phyloP scores from a whole-genome alignment of 148 eudicot genomes.

The Diospyros kaki region DNA sequence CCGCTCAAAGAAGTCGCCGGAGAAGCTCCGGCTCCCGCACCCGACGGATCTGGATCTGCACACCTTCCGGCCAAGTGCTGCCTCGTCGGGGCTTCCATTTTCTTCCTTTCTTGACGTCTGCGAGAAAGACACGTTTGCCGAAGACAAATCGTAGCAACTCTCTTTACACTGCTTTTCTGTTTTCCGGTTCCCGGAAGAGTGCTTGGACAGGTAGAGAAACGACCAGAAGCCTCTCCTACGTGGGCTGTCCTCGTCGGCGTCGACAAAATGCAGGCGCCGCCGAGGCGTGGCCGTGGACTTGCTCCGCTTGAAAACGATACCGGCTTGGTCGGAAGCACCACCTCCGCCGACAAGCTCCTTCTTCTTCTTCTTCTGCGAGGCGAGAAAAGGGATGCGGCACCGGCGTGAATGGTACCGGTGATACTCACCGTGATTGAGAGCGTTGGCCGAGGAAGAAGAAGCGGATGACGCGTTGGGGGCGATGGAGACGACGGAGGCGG shows the following conservation, averaged over 20 bases:
- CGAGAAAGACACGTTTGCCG: not conserved
- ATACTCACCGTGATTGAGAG: not conserved
- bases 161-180: not conserved
- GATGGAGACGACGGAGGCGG: not conserved
- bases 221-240: slow-evolving; percentile 64
- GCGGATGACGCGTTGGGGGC: not conserved
- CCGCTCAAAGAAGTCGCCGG: slow-evolving; percentile 80
- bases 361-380: slow-evolving; percentile 28
- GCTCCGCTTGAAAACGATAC: slow-evolving; percentile 52
- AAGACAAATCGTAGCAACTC: not conserved
- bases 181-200: not conserved
- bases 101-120: slow-evolving; percentile 24
- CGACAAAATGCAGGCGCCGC: not conserved
- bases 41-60: slow-evolving; percentile 95
- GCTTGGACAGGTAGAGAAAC: slow-evolving; percentile 36
- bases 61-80: slow-evolving; percentile 31
- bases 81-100: slow-evolving; percentile 35
- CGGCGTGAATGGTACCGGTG: not conserved
- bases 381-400: slow-evolving; percentile 45
- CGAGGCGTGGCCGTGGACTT: slow-evolving; percentile 45
- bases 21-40: slow-evolving; percentile 85
- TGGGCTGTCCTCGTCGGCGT: slow-evolving; percentile 28
- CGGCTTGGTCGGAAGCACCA: not conserved
- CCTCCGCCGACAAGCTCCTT: not conserved
- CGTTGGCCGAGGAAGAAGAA: not conserved